Base-by-base conservation (phyloP, 768 basidiomycete genomes). In the Russula lepida region DNA sequence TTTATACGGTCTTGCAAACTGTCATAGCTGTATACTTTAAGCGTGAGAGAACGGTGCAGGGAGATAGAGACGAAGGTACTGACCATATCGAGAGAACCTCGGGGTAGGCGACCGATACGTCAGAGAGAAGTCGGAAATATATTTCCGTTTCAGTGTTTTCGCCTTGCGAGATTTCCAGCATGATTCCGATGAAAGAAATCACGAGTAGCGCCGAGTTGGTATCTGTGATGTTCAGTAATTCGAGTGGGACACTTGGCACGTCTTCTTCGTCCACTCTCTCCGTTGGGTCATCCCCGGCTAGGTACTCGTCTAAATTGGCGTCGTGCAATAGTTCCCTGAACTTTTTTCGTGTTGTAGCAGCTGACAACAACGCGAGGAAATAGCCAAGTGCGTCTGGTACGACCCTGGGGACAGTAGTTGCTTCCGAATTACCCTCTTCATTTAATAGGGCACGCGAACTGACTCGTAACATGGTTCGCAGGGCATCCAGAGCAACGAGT, bases 61-160 rank as follows among this genome's bases (percentile, higher is more conserved):
- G 17, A 19, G 51, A 35, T n/a, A 1, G 43, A 39, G 27, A 48
- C 30, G 23, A 44, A 41, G n/a, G 12, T 54, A 44, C 91, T 62
- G 75, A 92, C 91, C 82, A 79, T 69, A 90, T 78, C 2, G 83
- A 75, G 25, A 92, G 76, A 23, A 85, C 79, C 21, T 92, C 88
- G 1, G 92, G 92, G 71, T 83, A 87, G 9, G 76, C 72, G 7
- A 74, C 73, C 17, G 84, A 81, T 15, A 92, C 79, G 46, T 92
- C 86, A 32, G 88, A 82, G 32, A 97, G 77, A 33, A 95, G 70
- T 50, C 79, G 78, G 71, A 88, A 94, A 48, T 95, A 71, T 43
- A 94, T 85, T 70, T 91, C 83, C 2, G 85, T 86, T 73, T 97
- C 94, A 1, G 79, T 76, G 65, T 91, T 89, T 64, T 92, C 89